These are phyloP conservation scores for Saturnispora ahearnii DNA, from an alignment of 805 yeast genomes.

Conservation along the genomic window DNA sequence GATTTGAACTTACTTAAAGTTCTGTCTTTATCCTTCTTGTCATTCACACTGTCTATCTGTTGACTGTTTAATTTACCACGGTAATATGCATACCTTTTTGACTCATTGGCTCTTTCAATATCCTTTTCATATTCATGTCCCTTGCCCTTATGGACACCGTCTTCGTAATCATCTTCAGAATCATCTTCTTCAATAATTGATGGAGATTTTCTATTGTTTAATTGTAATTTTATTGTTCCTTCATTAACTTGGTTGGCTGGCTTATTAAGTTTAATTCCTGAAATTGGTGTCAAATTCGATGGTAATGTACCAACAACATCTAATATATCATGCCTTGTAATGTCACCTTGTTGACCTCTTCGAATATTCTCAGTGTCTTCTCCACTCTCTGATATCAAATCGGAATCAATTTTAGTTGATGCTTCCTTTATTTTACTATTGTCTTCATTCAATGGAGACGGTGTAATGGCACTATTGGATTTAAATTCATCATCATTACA, in stretches of 20 bases:
- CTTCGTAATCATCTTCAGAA: constrained; percentile 14
- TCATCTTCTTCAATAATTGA: constrained; percentile 11
- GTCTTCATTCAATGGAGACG: constrained; percentile 30
- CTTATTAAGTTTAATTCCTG: constrained; percentile 14
- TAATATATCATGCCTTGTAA: constrained; percentile 7
- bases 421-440: background rate
- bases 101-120: background rate
- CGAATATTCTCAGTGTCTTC: background rate
- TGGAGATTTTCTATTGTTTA: background rate
- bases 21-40: constrained; percentile 13
- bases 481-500: constrained; percentile 41
- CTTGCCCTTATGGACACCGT: background rate
- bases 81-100: background rate
- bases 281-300: constrained; percentile 17
- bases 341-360: background rate
- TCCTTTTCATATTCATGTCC: background rate
- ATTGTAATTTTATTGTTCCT: background rate
- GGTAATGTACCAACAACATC: constrained; percentile 12
- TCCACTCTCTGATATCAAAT: background rate
- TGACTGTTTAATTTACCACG: background rate
- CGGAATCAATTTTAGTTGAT: background rate
- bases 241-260: background rate
- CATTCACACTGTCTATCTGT: background rate
- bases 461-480: constrained; percentile 44
- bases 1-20: constrained; percentile 19